These are phyloP conservation scores for Pseudogymnoascus verrucosus DNA, from an alignment of 2,329 filamentous ascomycete species.

Conservation along the genomic window DNA sequence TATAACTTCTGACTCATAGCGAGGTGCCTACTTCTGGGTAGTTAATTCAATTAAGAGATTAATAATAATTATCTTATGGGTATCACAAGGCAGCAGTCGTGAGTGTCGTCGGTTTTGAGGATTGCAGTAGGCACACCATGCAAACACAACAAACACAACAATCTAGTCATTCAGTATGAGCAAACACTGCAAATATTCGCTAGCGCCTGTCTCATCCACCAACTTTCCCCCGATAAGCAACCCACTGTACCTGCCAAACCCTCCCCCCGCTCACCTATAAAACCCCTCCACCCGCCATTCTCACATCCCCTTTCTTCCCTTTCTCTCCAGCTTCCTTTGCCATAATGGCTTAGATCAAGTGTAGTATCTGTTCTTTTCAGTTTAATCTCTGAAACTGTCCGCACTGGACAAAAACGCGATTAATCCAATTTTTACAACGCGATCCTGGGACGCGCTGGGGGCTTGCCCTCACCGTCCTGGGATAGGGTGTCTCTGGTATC, in stretches of 20 bases:
- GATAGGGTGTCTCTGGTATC: not conserved
- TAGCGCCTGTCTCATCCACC: not conserved
- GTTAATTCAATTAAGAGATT: not conserved
- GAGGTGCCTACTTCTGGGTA: not conserved
- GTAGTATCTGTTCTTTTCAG: not conserved
- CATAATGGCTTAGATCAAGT: not conserved
- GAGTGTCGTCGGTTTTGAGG: not conserved
- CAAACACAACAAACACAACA: not conserved
- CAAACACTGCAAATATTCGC: not conserved
- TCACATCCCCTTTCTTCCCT: not conserved
- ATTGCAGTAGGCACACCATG: not conserved
- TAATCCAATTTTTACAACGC: not conserved
- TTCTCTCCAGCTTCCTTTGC: not conserved
- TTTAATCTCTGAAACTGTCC: not conserved
- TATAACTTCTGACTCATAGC: not conserved
- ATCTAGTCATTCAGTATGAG: not conserved
- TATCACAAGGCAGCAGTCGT: not conserved
- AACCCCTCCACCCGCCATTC: not conserved
- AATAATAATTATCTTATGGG: not conserved
- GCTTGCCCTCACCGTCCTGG: not conserved
- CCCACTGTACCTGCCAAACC: not conserved
- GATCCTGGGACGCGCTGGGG: not conserved
- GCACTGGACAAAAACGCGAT: not conserved
- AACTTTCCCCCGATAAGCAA: not conserved
- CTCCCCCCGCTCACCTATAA: not conserved